Conservation (phyloP, 106 monocot species). For the Allium fistulosum region DNA sequence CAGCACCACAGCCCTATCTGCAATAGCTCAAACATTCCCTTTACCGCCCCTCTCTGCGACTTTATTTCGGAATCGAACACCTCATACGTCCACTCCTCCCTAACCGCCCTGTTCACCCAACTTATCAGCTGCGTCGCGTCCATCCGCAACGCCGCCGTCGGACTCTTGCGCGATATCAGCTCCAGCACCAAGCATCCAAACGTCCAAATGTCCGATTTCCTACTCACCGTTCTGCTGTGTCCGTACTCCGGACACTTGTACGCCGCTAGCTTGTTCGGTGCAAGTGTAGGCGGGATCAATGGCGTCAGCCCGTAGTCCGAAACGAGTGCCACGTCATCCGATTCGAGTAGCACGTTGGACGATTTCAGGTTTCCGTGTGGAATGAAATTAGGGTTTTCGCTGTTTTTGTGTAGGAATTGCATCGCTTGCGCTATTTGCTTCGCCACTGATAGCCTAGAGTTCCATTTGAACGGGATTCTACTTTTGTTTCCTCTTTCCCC, state of each 20-base stretch:
- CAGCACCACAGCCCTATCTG: conserved; percentile 26
- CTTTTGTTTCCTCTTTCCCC: conserved; percentile 4
- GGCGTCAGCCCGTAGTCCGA: conserved; percentile 13
- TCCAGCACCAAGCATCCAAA: conserved; percentile 32
- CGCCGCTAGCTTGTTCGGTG: neutral
- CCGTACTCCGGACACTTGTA: conserved; percentile 23
- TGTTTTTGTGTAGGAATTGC: conserved; percentile 15
- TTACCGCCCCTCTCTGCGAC: neutral
- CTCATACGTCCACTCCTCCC: conserved; percentile 38
- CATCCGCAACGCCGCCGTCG: neutral
- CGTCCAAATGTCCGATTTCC: conserved; percentile 31
- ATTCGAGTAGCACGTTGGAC: conserved; percentile 28
- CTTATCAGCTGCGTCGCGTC: conserved; percentile 1
- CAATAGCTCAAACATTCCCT: conserved; percentile 21
- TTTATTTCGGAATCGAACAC: conserved; percentile 25
- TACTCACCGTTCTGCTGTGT: neutral
- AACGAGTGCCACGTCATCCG: conserved; percentile 10
- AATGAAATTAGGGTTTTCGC: neutral
- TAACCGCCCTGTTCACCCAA: conserved; percentile 26
- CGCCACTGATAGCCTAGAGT: conserved; percentile 18
- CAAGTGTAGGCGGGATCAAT: conserved; percentile 8
- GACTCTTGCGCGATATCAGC: conserved; percentile 17
- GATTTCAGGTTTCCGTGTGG: conserved; percentile 28
- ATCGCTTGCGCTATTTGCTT: conserved; percentile 17
- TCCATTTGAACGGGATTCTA: conserved; percentile 27